Evolutionary conservation across 768 basidiomycete species (phyloP).

Genomic region (Termitomyces sp.): DNA sequence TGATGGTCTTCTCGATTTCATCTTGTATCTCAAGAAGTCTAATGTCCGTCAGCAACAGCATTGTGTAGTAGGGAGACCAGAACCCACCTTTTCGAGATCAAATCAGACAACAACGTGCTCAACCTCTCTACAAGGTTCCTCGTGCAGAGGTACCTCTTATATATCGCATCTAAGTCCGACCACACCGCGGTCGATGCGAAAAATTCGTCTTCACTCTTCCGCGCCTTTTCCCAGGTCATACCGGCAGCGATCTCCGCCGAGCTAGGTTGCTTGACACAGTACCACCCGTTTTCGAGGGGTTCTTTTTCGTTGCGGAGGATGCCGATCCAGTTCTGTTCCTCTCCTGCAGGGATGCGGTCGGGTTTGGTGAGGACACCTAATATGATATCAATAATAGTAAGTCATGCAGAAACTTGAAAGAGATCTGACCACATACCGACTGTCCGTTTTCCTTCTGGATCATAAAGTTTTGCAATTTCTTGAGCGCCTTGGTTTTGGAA

Average conservation of each 20-base stretch:
- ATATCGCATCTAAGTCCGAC: conserved; percentile 46
- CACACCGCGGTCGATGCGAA: conserved; percentile 53
- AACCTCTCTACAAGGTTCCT: conserved; percentile 51
- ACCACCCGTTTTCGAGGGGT: conserved; percentile 54
- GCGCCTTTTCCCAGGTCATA: conserved; percentile 59
- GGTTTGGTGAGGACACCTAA: conserved; percentile 74
- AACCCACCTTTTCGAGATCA: conserved; percentile 57
- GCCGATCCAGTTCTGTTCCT: conserved; percentile 52
- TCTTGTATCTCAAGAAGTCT: conserved; percentile 64
- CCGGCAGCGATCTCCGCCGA: conserved; percentile 47
- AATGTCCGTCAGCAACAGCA: background rate
- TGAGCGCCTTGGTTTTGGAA: conserved; percentile 79
- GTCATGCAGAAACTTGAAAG: background rate
- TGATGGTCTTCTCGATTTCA: conserved; percentile 48
- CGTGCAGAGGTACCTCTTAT: conserved; percentile 55
- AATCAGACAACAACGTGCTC: conserved; percentile 56
- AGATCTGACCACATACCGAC: conserved; percentile 45
- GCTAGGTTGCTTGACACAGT: conserved; percentile 52
- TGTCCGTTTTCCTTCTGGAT: conserved; percentile 62
- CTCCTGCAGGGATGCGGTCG: conserved; percentile 57
- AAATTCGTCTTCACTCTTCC: conserved; percentile 51
- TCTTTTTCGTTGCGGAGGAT: conserved; percentile 55
- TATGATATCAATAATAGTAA: background rate
- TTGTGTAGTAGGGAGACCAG: background rate
- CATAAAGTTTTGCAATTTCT: conserved; percentile 54